These are phyloP conservation scores for Grifola frondosa DNA, from an alignment of 1,284 basidiomycete species.

Conservation along the genomic window DNA sequence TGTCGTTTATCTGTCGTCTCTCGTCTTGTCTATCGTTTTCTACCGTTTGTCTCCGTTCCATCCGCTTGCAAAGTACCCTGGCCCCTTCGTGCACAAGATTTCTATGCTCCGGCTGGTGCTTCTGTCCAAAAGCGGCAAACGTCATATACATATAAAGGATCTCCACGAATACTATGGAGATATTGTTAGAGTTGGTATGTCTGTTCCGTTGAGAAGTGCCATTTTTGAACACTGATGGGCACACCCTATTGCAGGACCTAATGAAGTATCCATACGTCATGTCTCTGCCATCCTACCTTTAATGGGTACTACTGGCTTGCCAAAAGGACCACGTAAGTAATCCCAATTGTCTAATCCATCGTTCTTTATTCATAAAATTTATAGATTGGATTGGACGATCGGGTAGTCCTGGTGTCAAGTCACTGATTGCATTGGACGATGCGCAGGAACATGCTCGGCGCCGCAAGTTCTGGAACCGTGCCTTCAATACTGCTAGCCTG, in stretches of 20 bases:
- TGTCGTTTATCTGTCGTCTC: slow-evolving; percentile 10
- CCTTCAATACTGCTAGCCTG: slow-evolving; percentile 26
- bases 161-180: slow-evolving; percentile 25
- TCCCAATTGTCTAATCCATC: too few relatives aligned
- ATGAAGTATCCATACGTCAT: slow-evolving; percentile 49
- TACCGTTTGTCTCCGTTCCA: slow-evolving; percentile 21
- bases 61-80: slow-evolving; percentile 16
- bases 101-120: slow-evolving; percentile 13
- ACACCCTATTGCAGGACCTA: slow-evolving; percentile 44
- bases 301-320: slow-evolving; percentile 46
- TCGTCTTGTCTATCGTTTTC: slow-evolving; percentile 8
- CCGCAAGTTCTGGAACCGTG: slow-evolving; percentile 29
- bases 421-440: slow-evolving; percentile 22
- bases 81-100: slow-evolving; percentile 10
- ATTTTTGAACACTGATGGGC: background rate
- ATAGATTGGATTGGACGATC: slow-evolving; percentile 19
- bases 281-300: slow-evolving; percentile 42
- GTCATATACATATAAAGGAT: slow-evolving; percentile 18
- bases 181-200: slow-evolving; percentile 36
- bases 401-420: slow-evolving; percentile 5
- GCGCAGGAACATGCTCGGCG: slow-evolving; percentile 25
- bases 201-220: background rate
- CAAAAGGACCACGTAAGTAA: slow-evolving; percentile 52
- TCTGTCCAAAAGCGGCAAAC: slow-evolving; percentile 15
- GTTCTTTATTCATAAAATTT: slow-evolving; percentile 19